phyloP scores from a whole-genome alignment of 208 protist genomes.

The Trypanosoma avium region DNA sequence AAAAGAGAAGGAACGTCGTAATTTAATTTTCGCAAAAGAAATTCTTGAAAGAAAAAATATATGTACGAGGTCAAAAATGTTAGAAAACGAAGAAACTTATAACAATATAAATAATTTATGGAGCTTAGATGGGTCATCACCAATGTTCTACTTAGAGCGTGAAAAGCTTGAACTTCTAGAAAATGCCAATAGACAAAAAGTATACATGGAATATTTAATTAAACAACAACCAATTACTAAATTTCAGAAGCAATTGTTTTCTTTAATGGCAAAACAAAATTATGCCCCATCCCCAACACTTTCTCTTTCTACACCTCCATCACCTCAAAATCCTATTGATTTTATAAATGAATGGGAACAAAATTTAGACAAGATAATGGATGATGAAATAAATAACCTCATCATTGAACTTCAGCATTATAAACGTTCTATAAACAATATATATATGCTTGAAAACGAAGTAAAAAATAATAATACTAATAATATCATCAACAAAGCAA shows the following conservation, averaged over 20 bases:
- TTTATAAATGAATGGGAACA: slow-evolving; percentile 5
- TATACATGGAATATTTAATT: background rate
- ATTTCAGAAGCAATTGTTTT: background rate
- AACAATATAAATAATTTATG: too few relatives aligned
- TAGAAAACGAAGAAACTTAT: too few relatives aligned
- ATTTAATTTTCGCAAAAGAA: slow-evolving; percentile 31
- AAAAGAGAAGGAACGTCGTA: slow-evolving; percentile 28
- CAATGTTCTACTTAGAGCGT: background rate
- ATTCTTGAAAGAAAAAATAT: background rate
- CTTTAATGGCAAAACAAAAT: too few relatives aligned
- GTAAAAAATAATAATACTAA: background rate
- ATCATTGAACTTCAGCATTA: slow-evolving; percentile 11
- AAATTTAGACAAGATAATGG: slow-evolving; percentile 10
- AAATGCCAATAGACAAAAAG: background rate
- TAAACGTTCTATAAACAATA: too few relatives aligned
- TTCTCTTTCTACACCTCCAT: background rate
- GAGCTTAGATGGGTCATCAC: too few relatives aligned
- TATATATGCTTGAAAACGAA: background rate
- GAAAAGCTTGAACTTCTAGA: background rate
- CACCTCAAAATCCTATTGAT: background rate
- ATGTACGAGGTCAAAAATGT: too few relatives aligned
- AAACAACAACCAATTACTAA: background rate
- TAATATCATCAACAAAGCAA: background rate
- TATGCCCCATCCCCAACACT: too few relatives aligned
- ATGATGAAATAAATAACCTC: slow-evolving; percentile 25